Percentiles rank a stretch among this genome's conserved stretches.
Conservation (phyloP, 371 early-diverging fungal species). For the Mortierella sp. region DNA sequence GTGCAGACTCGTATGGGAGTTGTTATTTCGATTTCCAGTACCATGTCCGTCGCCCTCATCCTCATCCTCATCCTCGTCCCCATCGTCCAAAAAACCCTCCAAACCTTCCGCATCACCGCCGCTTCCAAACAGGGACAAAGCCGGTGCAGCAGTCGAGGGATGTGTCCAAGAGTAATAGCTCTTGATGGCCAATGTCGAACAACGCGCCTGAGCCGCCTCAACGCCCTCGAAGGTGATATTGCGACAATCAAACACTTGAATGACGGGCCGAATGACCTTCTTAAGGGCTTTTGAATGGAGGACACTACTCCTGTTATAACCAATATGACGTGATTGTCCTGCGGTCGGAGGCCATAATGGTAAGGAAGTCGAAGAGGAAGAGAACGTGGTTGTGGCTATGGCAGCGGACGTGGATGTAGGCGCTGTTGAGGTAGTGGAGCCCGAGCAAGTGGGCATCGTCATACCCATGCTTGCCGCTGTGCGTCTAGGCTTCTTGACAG, state of each 20-base stretch:
- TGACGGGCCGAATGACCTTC: constrained; percentile 19
- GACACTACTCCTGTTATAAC: background rate
- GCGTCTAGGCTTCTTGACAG: constrained; percentile 46
- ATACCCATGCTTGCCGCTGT: constrained; percentile 19
- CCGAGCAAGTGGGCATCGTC: constrained; percentile 35
- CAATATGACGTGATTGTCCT: background rate
- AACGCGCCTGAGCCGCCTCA: constrained; percentile 31
- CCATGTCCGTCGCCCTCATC: constrained; percentile 14
- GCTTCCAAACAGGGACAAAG: constrained; percentile 18
- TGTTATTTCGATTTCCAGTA: background rate
- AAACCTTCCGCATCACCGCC: constrained; percentile 4
- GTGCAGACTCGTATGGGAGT: constrained; percentile 33
- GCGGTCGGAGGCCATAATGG: constrained; percentile 25
- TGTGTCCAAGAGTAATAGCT: constrained; percentile 53
- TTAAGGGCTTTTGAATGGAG: background rate
- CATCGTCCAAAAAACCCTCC: constrained; percentile 19
- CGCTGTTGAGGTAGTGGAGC: constrained; percentile 10
- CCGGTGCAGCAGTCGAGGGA: constrained; percentile 32
- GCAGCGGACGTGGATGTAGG: constrained; percentile 19
- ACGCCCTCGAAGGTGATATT: constrained; percentile 51
- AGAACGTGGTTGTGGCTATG: no score
- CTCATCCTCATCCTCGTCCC: constrained; percentile 21
- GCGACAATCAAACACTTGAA: constrained; percentile 53
- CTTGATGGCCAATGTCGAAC: constrained; percentile 28
- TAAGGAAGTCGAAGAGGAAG: constrained; percentile 13